Evolutionary conservation across 2,329 filamentous ascomycete species (phyloP), one percentile per base, ranked within the genome.

Genomic region (Cadophora gregata): DNA sequence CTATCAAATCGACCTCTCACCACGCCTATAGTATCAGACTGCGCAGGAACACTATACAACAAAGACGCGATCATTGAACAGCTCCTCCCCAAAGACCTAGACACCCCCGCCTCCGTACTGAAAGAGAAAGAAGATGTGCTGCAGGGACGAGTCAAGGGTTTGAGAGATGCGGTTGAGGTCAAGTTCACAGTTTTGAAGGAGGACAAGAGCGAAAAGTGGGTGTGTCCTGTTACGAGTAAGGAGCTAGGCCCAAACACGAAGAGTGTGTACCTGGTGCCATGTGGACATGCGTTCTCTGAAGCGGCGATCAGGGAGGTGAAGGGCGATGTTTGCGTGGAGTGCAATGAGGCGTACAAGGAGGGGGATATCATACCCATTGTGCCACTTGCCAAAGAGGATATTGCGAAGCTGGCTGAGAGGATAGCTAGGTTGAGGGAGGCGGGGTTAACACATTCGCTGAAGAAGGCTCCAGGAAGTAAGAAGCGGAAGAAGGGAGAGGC

Each of bases 211-310:
- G 86, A 90, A 74, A 85, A 84, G 65, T 94, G 90, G 86, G 86
- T 93, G 31, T 99, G 96, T 75, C 94, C 95, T 0, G 86, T 98
- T 63, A 97, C 94, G 1, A 87, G 91, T 74, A 97, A 96, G 77
- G 89, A 91, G 77, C 80, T 99, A 27, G 96, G 96, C 0, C 89
- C 93, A 0, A 84, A 84, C 5, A 89, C 90, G 19, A 95, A 90
- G 78, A 85, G 93, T 0, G 93, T 97, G 1, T 99, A 98, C 75
- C 75, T 99, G 2, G 92, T 98, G 4, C 96, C 96, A 0, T 99
- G 96, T 75, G 96, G 96, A 0, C 96, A 99, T 81, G 94, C 93
- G 0, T 98, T 98, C 79, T 90, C 93, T 0, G 93, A 96, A 68
- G 88, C 89, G 62, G 93, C 93, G 8, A 89, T 98, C 71, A 91